Evolutionary conservation across 2,329 filamentous ascomycete genomes (phyloP).

Genomic region (Pseudogymnoascus sp.): DNA sequence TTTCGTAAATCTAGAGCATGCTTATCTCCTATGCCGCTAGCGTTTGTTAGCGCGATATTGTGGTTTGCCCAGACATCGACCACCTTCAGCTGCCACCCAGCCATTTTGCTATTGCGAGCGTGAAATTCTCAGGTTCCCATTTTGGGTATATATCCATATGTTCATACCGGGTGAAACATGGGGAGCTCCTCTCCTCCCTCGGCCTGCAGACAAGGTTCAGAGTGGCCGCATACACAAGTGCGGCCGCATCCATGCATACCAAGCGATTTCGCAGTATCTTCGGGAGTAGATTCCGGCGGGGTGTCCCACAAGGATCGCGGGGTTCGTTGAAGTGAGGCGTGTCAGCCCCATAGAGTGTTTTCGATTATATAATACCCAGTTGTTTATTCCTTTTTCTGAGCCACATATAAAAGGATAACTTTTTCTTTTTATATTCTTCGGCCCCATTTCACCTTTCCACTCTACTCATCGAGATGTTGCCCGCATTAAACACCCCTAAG

Average conservation of each 20-base stretch:
- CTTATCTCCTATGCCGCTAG: background rate
- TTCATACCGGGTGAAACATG: background rate
- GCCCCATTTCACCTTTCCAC: background rate
- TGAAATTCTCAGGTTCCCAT: background rate
- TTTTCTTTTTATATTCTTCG: background rate
- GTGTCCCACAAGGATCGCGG: conserved; percentile 5
- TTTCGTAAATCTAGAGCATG: background rate
- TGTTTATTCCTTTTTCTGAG: background rate
- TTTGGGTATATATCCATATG: background rate
- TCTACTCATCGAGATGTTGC: background rate
- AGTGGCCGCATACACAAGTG: background rate
- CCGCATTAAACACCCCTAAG: background rate
- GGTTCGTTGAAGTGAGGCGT: background rate
- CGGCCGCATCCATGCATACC: background rate
- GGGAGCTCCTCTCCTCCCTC: background rate
- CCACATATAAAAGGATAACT: background rate
- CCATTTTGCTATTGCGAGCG: background rate
- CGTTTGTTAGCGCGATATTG: background rate
- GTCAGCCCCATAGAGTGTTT: background rate
- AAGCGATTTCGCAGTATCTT: background rate
- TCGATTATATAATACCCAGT: background rate
- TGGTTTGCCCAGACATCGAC: background rate
- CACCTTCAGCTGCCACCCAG: background rate
- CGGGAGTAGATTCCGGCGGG: background rate
- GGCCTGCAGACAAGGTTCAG: background rate